Conservation (phyloP, 148 eudicot genomes). For the Rhododendron ovatum region DNA sequence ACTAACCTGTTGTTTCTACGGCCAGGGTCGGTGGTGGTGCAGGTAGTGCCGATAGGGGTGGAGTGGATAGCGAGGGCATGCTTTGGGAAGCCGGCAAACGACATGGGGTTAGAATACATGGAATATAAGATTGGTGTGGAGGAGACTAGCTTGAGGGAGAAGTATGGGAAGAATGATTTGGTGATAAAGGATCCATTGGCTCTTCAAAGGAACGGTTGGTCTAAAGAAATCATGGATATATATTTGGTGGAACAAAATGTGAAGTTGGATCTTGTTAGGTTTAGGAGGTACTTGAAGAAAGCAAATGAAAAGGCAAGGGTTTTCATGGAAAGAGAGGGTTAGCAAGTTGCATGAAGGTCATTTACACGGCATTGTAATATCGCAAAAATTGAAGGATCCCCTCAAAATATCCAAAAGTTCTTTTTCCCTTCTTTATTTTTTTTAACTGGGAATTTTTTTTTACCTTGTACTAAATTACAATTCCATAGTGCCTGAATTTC, state of each 20-base stretch:
- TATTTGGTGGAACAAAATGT: constrained; percentile 61
- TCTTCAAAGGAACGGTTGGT: constrained; percentile 22
- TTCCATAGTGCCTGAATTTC: background rate
- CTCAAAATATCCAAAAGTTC: background rate
- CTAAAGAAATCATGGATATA: constrained; percentile 22
- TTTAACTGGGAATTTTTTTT: background rate
- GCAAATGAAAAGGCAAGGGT: constrained; percentile 47
- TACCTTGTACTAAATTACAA: background rate
- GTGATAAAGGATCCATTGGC: constrained; percentile 33
- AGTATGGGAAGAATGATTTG: constrained; percentile 30
- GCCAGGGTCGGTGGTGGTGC: constrained; percentile 37
- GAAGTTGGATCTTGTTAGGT: constrained; percentile 32
- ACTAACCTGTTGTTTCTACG: constrained; percentile 48
- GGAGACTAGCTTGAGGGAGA: constrained; percentile 44
- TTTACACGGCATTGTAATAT: background rate
- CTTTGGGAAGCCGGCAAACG: constrained; percentile 36
- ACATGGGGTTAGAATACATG: constrained; percentile 40
- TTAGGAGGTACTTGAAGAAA: constrained; percentile 33
- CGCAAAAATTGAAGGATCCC: background rate
- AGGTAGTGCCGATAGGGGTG: constrained; percentile 46
- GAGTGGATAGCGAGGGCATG: constrained; percentile 38
- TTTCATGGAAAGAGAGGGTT: constrained; percentile 22
- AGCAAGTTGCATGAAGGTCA: background rate
- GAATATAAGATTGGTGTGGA: constrained; percentile 44
- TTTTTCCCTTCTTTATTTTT: background rate